Evolutionary conservation across 352 stramenopile genomes (phyloP).

Genomic region (Phytophthora cryptogea): DNA sequence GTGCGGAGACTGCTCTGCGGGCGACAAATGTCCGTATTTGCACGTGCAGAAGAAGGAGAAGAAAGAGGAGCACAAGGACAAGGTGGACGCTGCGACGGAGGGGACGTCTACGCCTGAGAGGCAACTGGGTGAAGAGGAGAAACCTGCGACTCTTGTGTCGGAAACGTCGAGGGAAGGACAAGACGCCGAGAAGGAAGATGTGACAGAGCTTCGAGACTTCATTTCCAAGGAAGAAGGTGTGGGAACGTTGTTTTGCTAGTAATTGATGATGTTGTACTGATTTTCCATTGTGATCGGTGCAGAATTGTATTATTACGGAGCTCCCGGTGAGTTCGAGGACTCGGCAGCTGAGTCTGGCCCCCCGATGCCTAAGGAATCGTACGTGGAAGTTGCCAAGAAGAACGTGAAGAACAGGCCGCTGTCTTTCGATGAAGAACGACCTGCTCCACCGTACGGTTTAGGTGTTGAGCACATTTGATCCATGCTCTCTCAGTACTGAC

Average conservation of each 20-base stretch:
- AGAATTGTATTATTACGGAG: conserved; percentile 85
- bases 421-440: conserved; percentile 43
- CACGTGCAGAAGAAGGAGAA: conserved; percentile 46
- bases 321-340: conserved; percentile 67
- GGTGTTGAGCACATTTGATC: not conserved
- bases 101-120: conserved; percentile 18
- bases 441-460: conserved; percentile 57
- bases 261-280: not conserved
- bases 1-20: conserved; percentile 61
- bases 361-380: conserved; percentile 48
- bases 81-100: conserved; percentile 40
- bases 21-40: conserved; percentile 68
- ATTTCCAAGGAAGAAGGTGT: conserved; percentile 85
- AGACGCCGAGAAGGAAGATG: conserved; percentile 28
- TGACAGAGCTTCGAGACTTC: conserved; percentile 70
- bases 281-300: conserved; percentile 5
- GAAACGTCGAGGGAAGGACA: conserved; percentile 22
- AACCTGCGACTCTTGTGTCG: conserved; percentile 14
- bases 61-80: conserved; percentile 24
- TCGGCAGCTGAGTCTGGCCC: conserved; percentile 15
- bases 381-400: conserved; percentile 56
- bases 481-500: not conserved
- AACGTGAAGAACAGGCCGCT: conserved; percentile 40
- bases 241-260: too few species aligned
- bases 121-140: conserved; percentile 42